Conservation (phyloP, 257 asterid species). For the Gentiana straminea region DNA sequence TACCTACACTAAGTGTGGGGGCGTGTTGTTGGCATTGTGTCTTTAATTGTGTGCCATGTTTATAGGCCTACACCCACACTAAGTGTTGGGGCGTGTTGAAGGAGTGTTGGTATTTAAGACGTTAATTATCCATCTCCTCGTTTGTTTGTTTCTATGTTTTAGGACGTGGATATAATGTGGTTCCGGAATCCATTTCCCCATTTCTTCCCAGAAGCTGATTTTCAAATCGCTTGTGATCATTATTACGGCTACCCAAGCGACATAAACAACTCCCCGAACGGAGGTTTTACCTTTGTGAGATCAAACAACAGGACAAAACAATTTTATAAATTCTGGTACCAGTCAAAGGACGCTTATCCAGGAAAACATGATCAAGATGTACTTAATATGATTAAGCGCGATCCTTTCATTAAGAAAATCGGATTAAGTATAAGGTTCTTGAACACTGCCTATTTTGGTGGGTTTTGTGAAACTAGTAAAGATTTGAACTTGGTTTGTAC, state of each 20-base stretch:
- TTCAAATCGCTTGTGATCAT: slow-evolving; percentile 58
- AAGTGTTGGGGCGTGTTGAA: too few relatives aligned
- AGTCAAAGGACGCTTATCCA: slow-evolving; percentile 21
- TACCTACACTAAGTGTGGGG: too few relatives aligned
- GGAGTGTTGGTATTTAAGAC: too few relatives aligned
- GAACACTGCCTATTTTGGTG: slow-evolving; percentile 48
- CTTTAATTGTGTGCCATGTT: too few relatives aligned
- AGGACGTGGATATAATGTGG: slow-evolving; percentile 75
- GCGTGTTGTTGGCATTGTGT: too few relatives aligned
- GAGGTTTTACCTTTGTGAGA: slow-evolving; percentile 48
- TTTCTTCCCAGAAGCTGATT: slow-evolving; percentile 35
- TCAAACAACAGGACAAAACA: slow-evolving; percentile 35
- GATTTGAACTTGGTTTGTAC: slow-evolving; percentile 41
- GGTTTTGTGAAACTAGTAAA: slow-evolving; percentile 49
- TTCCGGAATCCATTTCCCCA: slow-evolving; percentile 41
- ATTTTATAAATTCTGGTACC: slow-evolving; percentile 52
- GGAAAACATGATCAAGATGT: slow-evolving; percentile 61
- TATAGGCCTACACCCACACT: too few relatives aligned
- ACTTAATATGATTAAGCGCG: slow-evolving; percentile 32
- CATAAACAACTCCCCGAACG: slow-evolving; percentile 35
- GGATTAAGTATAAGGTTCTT: slow-evolving; percentile 41
- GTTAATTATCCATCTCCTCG: background rate
- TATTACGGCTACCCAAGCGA: slow-evolving; percentile 24
- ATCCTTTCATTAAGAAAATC: slow-evolving; percentile 19
- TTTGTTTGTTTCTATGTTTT: background rate